Evolutionary conservation across 352 stramenopile species (phyloP), one percentile per base, ranked within the genome.

Genomic region (Pythium scleroteichum): DNA sequence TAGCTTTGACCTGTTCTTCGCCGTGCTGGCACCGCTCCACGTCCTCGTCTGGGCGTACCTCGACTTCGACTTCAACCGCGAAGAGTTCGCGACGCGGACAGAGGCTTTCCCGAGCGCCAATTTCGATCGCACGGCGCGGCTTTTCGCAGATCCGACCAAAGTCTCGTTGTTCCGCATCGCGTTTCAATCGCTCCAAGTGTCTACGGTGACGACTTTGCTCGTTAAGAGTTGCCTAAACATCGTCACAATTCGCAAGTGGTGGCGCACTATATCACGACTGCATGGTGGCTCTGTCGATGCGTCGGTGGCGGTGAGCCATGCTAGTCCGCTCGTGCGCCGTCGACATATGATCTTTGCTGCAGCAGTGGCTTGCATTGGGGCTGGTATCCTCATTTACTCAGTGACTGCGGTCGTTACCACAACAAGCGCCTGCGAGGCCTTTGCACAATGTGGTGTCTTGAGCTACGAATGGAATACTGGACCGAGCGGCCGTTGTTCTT

Each of bases 1-100:
- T 44, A 81, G 67, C 7, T 84, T 82, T 33, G 71, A 85, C 19
- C 27, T 85, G 44, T 82, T 85, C 39, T 85, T 85, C 59, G 76
- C 72, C 6, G 73, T 82, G 9, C 80, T 85, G 42, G 68, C 76
- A 32, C 73, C 71, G 3, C 42, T 82, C 0, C 50, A 73, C 17
- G 71, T 81, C 16, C 56, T 85, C 2, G 46, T 71, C 1, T 78
- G 72, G 35, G 71, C 70, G 4, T 72, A 79, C 20, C 45, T 73
- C 32, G 65, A 66, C 6, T 85, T 85, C 24, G 14, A 71, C 40
- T 76, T 82, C 26, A 61, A 80, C 16, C 64, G 69, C 10, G 64
- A 41, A 29, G 73, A 53, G 9, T 85, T 81, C 38, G 51, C 12
- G 23, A 78, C 66, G 3, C 69, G 69, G 33, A 59, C 42, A 10